Evolutionary conservation across 768 basidiomycete genomes (phyloP), one percentile per base, ranked within the genome.

Genomic region (Roridomyces roridus): DNA sequence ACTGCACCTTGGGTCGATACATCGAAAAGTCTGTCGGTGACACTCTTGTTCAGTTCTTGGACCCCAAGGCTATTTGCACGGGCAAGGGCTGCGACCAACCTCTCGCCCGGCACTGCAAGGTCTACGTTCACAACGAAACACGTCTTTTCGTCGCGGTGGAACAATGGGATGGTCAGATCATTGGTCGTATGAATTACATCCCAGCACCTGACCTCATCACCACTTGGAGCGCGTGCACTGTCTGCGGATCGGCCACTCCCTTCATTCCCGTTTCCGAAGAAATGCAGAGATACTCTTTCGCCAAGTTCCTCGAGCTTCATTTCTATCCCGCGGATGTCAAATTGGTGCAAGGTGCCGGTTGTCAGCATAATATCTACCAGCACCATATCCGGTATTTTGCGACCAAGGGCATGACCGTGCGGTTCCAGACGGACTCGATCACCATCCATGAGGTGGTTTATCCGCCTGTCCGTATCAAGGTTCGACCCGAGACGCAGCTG

Each of bases 311-410:
- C 25, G 96, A 99, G 68, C 85, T 96, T 24, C 91, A 94, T 68
- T 98, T 98, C 72, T 97, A 98, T 72, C 95, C 94, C 26, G 85
- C 93, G 29, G 86, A 92, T 60, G 87, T 95, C 66, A 82, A 86
- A 65, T 78, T 93, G 44, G 86, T 93, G n/a, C 89, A 87, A 65
- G 93, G 91, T 9, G 92, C 94, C 28, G 89, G 88, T 4, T 98
- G 97, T 68, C 84, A 89, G 52, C 97, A 99, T 73, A 97, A 98
- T 68, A 92, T 95, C 55, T 96, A 94, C 67, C 86, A 89, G 57
- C 88, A 96, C 65, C 96, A 98, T 65, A 85, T 93, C 52, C 89
- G 96, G 46, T 98, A 92, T 71, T 97, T 98, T 69, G 89, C 89
- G 5, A 83, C 78, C 31, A 87, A 86, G 61, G 88, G 90, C 8